A percentile compares a stretch with the other conserved stretches of the same genome.
Evolutionary conservation across 2,329 filamentous ascomycete genomes (phyloP).

Genomic region (Trichoderma afroharzianum): DNA sequence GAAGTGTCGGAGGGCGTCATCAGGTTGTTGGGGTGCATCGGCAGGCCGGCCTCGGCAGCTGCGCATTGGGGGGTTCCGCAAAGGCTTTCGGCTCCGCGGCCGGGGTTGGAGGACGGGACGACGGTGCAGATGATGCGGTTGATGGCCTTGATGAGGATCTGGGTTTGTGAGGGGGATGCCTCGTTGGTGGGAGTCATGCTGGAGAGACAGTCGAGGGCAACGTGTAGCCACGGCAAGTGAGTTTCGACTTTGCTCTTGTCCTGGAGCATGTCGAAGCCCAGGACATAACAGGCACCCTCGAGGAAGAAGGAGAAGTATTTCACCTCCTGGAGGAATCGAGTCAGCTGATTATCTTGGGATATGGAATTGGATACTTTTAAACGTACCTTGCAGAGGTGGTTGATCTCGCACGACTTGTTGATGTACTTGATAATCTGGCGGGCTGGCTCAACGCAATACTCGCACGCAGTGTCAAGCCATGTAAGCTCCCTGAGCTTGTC

Average conservation of each 20-base stretch:
- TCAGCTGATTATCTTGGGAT: not conserved
- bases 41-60: not conserved
- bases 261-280: constrained; percentile 11
- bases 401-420: constrained; percentile 10
- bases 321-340: not conserved
- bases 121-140: constrained; percentile 13
- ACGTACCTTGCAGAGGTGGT: not conserved
- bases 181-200: not conserved
- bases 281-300: constrained; percentile 4
- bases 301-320: constrained; percentile 14
- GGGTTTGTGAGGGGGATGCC: not conserved
- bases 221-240: constrained; percentile 5
- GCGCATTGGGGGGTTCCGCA: not conserved
- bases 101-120: not conserved
- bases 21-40: not conserved
- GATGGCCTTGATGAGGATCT: constrained; percentile 12
- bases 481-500: constrained; percentile 9
- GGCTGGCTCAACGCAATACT: constrained; percentile 9
- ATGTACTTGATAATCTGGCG: constrained; percentile 9
- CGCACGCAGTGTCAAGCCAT: constrained; percentile 7
- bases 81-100: not conserved
- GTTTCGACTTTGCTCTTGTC: constrained; percentile 9
- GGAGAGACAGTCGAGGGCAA: constrained; percentile 2
- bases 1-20: not conserved
- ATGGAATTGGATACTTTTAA: not conserved